A percentile compares a stretch with the other conserved stretches of the same genome.
Conservation (phyloP, 2,329 filamentous ascomycete species). For the Stachybotrys chartarum region DNA sequence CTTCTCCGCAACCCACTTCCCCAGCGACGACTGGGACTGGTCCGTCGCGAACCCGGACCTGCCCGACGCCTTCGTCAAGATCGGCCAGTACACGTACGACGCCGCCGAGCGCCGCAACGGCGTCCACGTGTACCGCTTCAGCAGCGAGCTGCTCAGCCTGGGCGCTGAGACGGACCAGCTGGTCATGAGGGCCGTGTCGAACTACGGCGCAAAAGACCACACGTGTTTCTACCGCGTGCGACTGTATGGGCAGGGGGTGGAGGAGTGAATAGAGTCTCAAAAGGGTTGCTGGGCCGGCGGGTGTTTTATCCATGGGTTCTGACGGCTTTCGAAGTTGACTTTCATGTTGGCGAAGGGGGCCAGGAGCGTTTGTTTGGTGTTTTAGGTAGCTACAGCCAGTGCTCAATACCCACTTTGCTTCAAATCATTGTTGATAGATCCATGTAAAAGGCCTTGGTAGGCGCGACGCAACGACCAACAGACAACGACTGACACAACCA, state of each 20-base stretch:
- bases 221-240: slow-evolving; percentile 61
- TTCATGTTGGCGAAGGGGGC: no score
- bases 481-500: not conserved
- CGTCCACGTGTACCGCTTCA: slow-evolving; percentile 46
- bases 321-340: no score
- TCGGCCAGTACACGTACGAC: slow-evolving; percentile 50
- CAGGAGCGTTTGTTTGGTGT: no score
- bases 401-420: no score
- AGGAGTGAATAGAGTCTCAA: not conserved
- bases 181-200: slow-evolving; percentile 47
- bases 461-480: not conserved
- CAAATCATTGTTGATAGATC: no score
- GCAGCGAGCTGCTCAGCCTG: slow-evolving; percentile 39
- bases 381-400: no score
- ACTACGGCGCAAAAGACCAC: slow-evolving; percentile 50
- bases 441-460: no score
- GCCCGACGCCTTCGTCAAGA: slow-evolving; percentile 42
- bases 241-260: slow-evolving; percentile 36
- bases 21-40: slow-evolving; percentile 18
- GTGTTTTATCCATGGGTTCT: not conserved
- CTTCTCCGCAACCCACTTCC: slow-evolving; percentile 36
- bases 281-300: not conserved
- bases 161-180: slow-evolving; percentile 43
- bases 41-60: slow-evolving; percentile 19
- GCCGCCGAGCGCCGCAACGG: slow-evolving; percentile 33